Evolutionary conservation across 805 yeast genomes (phyloP).

Genomic region (Yarrowia yakushimensis): DNA sequence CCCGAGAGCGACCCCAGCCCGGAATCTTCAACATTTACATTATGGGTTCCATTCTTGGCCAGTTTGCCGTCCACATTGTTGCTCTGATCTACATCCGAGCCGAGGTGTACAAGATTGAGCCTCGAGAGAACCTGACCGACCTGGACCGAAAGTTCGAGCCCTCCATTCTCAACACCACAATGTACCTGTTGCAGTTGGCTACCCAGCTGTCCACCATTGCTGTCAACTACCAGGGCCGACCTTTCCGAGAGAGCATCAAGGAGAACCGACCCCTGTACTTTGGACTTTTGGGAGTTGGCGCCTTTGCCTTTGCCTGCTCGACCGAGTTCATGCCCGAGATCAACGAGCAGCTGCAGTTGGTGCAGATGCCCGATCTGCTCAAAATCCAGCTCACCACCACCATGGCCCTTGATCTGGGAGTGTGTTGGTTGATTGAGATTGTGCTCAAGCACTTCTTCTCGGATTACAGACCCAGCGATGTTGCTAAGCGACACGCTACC

Average conservation of each 20-base stretch:
- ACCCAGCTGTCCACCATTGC: conserved; percentile 98
- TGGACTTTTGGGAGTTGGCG: conserved; percentile 88
- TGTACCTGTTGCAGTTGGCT: conserved; percentile 87
- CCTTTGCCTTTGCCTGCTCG: conserved; percentile 82
- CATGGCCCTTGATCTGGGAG: conserved; percentile 70
- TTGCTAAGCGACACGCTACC: conserved; percentile 48
- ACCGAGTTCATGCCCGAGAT: conserved; percentile 94
- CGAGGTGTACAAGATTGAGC: conserved; percentile 83
- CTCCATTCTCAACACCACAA: conserved; percentile 90
- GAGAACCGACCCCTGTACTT: conserved; percentile 97
- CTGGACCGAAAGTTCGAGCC: conserved; percentile 86
- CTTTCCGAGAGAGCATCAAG: conserved; percentile 84
- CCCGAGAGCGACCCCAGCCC: conserved; percentile 94
- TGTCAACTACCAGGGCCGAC: conserved; percentile 94
- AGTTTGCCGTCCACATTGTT: conserved; percentile 86
- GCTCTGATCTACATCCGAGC: conserved; percentile 78
- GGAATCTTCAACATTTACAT: conserved; percentile 93
- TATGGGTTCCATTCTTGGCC: conserved; percentile 97
- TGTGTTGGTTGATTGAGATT: conserved; percentile 73
- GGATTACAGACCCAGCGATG: conserved; percentile 91
- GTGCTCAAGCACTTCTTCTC: conserved; percentile 76
- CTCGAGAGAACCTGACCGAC: conserved; percentile 86
- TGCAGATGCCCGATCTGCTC: conserved; percentile 73
- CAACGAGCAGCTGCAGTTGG: conserved; percentile 88
- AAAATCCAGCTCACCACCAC: conserved; percentile 71